Evolutionary conservation across 768 basidiomycete genomes (phyloP).

Genomic region (Russula compacta): DNA sequence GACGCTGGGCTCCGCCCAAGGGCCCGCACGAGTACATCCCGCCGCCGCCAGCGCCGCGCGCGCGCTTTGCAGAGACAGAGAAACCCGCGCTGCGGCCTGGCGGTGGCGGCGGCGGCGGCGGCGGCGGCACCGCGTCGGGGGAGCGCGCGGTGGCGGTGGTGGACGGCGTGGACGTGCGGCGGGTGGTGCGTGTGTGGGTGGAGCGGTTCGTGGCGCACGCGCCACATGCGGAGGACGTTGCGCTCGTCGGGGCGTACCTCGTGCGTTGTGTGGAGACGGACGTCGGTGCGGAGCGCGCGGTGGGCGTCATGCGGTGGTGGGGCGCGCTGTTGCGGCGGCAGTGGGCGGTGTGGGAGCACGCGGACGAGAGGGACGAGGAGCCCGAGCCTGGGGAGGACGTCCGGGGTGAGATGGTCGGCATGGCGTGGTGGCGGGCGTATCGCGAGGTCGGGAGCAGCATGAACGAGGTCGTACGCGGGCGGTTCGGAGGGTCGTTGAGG

Average conservation of each 20-base stretch:
- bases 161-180: conserved; percentile 64
- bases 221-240: conserved; percentile 69
- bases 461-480: conserved; percentile 52
- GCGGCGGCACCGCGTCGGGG: conserved; percentile 31
- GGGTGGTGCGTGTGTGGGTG: conserved; percentile 70
- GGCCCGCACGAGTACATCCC: conserved; percentile 31
- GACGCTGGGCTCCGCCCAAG: conserved; percentile 26
- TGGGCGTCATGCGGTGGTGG: conserved; percentile 80
- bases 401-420: conserved; percentile 39
- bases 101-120: too few species aligned
- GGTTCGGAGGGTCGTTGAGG: conserved; percentile 65
- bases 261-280: conserved; percentile 62
- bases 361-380: conserved; percentile 25
- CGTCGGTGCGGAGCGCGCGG: conserved; percentile 58
- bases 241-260: conserved; percentile 65
- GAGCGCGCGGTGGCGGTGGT: conserved; percentile 43
- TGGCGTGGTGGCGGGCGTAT: conserved; percentile 79
- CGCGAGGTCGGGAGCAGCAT: conserved; percentile 56
- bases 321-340: conserved; percentile 52
- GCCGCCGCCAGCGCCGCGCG: conserved; percentile 46
- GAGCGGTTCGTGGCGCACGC: conserved; percentile 44
- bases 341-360: conserved; percentile 50
- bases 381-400: conserved; percentile 25
- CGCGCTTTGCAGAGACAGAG: conserved; percentile 46
- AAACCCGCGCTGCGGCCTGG: conserved; percentile 38